Base-by-base conservation (phyloP, 2,329 filamentous ascomycete genomes). In the Mycosphaerella arachidis region DNA sequence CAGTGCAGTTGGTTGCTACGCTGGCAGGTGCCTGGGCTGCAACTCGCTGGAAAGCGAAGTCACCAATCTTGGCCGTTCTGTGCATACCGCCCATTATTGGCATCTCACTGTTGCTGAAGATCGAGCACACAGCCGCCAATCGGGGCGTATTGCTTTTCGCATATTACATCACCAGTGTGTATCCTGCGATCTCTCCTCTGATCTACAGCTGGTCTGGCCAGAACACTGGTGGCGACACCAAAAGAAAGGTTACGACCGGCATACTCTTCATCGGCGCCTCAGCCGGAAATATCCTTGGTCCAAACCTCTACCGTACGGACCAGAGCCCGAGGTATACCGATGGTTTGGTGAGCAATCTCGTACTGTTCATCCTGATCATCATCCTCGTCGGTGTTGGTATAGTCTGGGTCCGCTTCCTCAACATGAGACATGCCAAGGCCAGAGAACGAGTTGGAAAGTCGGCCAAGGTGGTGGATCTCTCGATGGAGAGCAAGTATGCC, bases 151-250 rank as follows among this genome's bases (percentile, higher is more conserved):
- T 86, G 2, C 74, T 87, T 1, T 78, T 79, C 0, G 84, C 83
- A 0, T 86, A 85, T 67, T 85, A 84, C 59, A 74, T 85, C 55
- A 83, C 85, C 45, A 85, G 82, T 0, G 79, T 85, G 7, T 86
- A 86, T 55, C 83, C 84, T 0, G 85, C 80, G 6, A 84, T 84
- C 60, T 79, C 85, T 3, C 85, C 84, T 0, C 72, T 86, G 31
- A 82, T 86, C 45, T 86, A 84, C 63, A 82, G 82, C 0, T 86
- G 83, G 83, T 83, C 82, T 1, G 78, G 82, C 1, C 82, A 84
- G 61, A 87, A 87, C 63, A 86, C 86, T 0, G 86, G 83, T 0
- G 86, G 87, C 1, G 86, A 89, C 68, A 89, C 86, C 0, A 90
- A 90, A 73, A 84, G 84, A 63, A 89, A 88, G 68, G 81, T 83